phyloP scores from a whole-genome alignment of 2,329 filamentous ascomycete species.

The Pleomassaria siparia region DNA sequence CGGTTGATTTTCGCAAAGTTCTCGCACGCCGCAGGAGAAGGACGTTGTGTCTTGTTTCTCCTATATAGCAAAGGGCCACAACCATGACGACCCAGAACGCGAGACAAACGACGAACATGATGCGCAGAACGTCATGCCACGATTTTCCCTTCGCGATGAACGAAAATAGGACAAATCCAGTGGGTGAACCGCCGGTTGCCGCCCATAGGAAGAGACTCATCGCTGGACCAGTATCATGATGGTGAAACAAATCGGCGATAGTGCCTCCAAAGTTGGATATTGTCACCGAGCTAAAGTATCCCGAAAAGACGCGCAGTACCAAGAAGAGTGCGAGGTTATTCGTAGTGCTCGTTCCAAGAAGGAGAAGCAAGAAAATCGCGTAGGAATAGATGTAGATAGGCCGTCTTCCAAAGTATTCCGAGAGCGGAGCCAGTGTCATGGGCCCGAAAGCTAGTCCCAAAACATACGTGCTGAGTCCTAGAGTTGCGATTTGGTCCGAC shows the following conservation, averaged over 20 bases:
- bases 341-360: constrained; percentile 48
- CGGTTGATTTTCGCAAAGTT: constrained; percentile 25
- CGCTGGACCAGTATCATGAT: constrained; percentile 45
- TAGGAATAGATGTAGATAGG: constrained; percentile 49
- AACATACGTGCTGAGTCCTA: constrained; percentile 52
- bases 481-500: constrained; percentile 44
- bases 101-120: constrained; percentile 50
- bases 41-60: constrained; percentile 50
- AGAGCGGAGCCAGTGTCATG: constrained; percentile 38
- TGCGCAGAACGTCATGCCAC: constrained; percentile 51
- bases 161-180: constrained; percentile 50
- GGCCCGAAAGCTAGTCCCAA: constrained; percentile 49
- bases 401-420: constrained; percentile 46
- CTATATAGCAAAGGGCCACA: constrained; percentile 37
- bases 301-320: constrained; percentile 47
- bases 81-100: constrained; percentile 48
- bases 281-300: constrained; percentile 47
- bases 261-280: constrained; percentile 47
- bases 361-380: constrained; percentile 46
- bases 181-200: constrained; percentile 49
- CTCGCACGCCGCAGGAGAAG: constrained; percentile 44
- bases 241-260: constrained; percentile 49
- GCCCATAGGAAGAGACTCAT: constrained; percentile 52
- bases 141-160: constrained; percentile 47
- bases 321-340: constrained; percentile 47